Evolutionary conservation across 768 basidiomycete genomes (phyloP), one percentile per base, ranked within the genome.

Genomic region (Lactarius quietus): DNA sequence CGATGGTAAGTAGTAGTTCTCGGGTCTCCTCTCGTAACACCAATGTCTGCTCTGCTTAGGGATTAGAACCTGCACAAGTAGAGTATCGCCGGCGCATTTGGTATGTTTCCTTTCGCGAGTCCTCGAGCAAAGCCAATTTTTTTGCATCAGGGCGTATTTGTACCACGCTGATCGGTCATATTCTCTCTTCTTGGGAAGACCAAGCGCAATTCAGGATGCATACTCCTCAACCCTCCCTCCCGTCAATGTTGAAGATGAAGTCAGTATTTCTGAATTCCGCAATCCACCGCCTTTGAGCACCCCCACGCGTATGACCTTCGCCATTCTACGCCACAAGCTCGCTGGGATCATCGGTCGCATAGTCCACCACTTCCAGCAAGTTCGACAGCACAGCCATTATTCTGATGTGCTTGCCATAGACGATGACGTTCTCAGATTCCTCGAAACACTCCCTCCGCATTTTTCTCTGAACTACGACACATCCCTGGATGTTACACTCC

Each of bases 91-190:
- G 95, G 65, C 85, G 94, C 35, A 88, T 96, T 69, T 98, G 95
- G 95, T 92, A 76, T 67, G 73, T 70, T 38, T 8, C 20, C 43
- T 58, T 48, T 17, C 41, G 31, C 29, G 26, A 33, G 23, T 55
- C 52, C 31, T 35, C n/a, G 15, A 31, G 60, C 36, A 61, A 45
- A 53, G 60, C 58, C 20, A 59, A 28, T 57, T 43, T 55, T 23
- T 26, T 67, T 56, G 38, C 41, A 52, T 51, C 74, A 89, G 90
- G 91, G 89, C 92, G 4, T 92, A 93, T 74, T 78, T 97, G 1
- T 95, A 96, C 73, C 95, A 98, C 73, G 94, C 95, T 5, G 95
- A 97, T 76, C 86, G 93, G 57, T 92, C 93, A 14, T 94, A 92
- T 75, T 93, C 93, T 17, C 81, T 96, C 71, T 88, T 95, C n/a